Evolutionary conservation across 441 rosid species (phyloP), one percentile per base, ranked within the genome.

Genomic region (Bocquillonia castaneifolia): DNA sequence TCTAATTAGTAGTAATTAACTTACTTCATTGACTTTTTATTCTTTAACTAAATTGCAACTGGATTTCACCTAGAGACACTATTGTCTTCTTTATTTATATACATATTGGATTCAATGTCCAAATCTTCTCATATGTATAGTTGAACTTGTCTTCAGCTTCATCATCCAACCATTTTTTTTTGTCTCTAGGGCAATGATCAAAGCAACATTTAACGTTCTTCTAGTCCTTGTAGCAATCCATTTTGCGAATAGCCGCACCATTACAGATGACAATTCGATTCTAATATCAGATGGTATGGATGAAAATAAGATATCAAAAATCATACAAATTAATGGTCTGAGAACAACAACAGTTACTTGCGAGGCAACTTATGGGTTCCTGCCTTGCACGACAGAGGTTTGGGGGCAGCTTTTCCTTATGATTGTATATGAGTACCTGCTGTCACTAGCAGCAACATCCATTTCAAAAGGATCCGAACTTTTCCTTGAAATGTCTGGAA

Each of bases 321-420:
- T 57, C 55, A 32, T 67, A 6, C 55, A 50, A 51, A 34, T 8
- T 23, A 34, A 56, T 1, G 57, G 59, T n/a, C 3, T 6, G 13
- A 29, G 75, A 6, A 62, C 79, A 3, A 72, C 77, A 4, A 72
- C 63, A 0, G 75, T 82, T 57, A 82, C 78, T 0, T 82, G 85
- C 57, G 80, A 78, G 57, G 72, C 81, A 1, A 78, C 72, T 1
- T 85, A 81, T 39, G 79, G 83, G 14, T 82, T 85, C 84, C 58
- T 85, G 72, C 86, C 89, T 0, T 85, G 86, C 81, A 81, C 86
- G 47, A 73, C 81, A 3, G 56, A 59, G 58, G 53, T 81, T 3
- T 82, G 84, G 89, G 89, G 86, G 7, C 63, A 85, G 62, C 72
- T 85, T 40, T 85, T 82, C 73, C 72, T 85, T 13, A 18, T 85